These are phyloP conservation scores for Harringtonia aguacate DNA, from an alignment of 2,329 filamentous ascomycete genomes.

Conservation along the genomic window DNA sequence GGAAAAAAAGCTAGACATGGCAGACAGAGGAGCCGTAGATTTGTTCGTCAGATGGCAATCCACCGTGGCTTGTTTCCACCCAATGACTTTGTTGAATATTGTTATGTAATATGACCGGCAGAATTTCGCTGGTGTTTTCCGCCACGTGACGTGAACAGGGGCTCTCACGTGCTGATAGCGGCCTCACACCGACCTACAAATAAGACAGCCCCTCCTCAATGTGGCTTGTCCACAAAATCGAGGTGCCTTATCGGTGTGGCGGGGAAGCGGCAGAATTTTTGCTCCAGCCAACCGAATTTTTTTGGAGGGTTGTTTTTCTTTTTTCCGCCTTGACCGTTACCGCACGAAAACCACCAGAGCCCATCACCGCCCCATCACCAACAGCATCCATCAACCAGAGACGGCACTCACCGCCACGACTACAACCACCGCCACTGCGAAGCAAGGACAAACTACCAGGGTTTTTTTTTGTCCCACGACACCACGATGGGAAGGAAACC, in stretches of 20 bases:
- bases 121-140: slow-evolving; percentile 7
- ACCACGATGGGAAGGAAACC: slow-evolving; percentile 67
- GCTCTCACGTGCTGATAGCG: too few relatives aligned
- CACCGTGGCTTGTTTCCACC: too few relatives aligned
- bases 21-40: too few relatives aligned
- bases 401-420: slow-evolving; percentile 1
- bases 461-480: too few relatives aligned
- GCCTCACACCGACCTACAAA: too few relatives aligned
- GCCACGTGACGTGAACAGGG: too few relatives aligned
- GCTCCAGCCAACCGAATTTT: slow-evolving; percentile 2
- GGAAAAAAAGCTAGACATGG: too few relatives aligned
- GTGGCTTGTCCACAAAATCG: slow-evolving; percentile 4
- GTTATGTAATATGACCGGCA: slow-evolving; percentile 3
- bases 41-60: too few relatives aligned
- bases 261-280: slow-evolving; percentile 13
- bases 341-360: neutral
- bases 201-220: neutral
- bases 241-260: slow-evolving; percentile 8
- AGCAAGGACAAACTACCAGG: neutral
- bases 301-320: slow-evolving; percentile 6
- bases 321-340: neutral
- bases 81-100: too few relatives aligned
- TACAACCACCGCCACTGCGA: neutral
- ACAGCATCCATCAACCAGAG: neutral
- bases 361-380: slow-evolving; percentile 7